phyloP scores from a whole-genome alignment of 1,284 basidiomycete species.

The Peniophora sp. region DNA sequence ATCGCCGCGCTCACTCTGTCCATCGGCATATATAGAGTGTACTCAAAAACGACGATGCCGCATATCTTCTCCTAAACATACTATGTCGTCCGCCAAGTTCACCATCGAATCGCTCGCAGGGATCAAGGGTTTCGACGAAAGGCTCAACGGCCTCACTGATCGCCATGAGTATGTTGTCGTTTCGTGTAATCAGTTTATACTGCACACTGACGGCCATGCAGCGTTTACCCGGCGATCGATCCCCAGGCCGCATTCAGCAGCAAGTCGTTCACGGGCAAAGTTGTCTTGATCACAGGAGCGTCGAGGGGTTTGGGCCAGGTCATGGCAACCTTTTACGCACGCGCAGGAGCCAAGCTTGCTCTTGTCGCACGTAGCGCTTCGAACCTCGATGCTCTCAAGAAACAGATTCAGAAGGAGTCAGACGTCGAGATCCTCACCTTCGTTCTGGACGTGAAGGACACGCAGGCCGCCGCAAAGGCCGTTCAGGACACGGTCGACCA shows the following conservation, averaged over 20 bases:
- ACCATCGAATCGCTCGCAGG: too few relatives aligned
- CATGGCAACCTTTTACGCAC: conserved; percentile 3
- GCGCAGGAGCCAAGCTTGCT: conserved; percentile 6
- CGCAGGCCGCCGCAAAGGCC: conserved; percentile 1
- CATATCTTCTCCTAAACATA: too few relatives aligned
- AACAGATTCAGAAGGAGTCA: background rate
- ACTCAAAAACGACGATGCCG: too few relatives aligned
- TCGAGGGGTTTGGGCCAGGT: conserved; percentile 14
- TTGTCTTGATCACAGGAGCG: conserved; percentile 16
- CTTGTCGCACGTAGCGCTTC: conserved; percentile 2
- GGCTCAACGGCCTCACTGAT: too few relatives aligned
- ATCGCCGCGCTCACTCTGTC: too few relatives aligned
- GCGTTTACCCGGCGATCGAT: background rate
- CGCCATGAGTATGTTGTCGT: too few relatives aligned
- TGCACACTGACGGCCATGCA: background rate
- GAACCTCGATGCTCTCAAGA: conserved; percentile 5
- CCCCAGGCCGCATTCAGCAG: background rate
- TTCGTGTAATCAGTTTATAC: too few relatives aligned
- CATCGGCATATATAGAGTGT: too few relatives aligned
- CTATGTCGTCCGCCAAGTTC: too few relatives aligned
- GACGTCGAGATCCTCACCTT: background rate
- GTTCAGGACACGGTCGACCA: conserved; percentile 5
- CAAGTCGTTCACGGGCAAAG: conserved; percentile 6
- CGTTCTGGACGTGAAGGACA: background rate
- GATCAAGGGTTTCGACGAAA: too few relatives aligned